phyloP scores from a whole-genome alignment of 2,329 filamentous ascomycete species.

The Escovopsis weberi region DNA sequence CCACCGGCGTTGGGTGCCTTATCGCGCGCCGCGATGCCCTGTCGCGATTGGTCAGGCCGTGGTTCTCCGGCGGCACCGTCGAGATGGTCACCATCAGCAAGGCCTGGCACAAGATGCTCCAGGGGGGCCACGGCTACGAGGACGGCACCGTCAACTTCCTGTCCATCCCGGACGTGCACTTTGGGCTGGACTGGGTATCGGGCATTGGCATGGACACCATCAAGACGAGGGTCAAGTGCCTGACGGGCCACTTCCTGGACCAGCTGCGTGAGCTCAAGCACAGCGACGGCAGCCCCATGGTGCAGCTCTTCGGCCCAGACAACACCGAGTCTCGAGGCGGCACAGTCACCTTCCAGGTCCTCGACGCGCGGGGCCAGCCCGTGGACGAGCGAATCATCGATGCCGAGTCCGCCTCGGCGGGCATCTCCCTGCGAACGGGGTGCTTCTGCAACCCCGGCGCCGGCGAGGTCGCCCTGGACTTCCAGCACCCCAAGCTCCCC shows the following conservation, averaged over 20 bases:
- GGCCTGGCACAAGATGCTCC: slow-evolving; percentile 17
- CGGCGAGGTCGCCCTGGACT: slow-evolving; percentile 19
- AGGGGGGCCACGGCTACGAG: slow-evolving; percentile 20
- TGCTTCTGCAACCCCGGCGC: slow-evolving; percentile 30
- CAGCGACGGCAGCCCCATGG: slow-evolving; percentile 18
- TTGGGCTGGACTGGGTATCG: slow-evolving; percentile 22
- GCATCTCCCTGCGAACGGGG: slow-evolving; percentile 25
- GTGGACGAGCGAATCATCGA: slow-evolving; percentile 24
- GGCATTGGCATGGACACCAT: slow-evolving; percentile 15
- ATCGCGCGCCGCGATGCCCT: slow-evolving; percentile 20
- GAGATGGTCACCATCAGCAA: slow-evolving; percentile 16
- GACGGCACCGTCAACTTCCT: slow-evolving; percentile 27
- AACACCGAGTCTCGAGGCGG: slow-evolving; percentile 17
- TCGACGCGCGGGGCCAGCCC: slow-evolving; percentile 17
- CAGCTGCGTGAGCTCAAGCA: slow-evolving; percentile 17
- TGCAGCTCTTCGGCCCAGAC: slow-evolving; percentile 20
- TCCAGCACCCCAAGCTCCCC: slow-evolving; percentile 7
- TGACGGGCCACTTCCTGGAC: slow-evolving; percentile 23
- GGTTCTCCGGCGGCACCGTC: slow-evolving; percentile 27
- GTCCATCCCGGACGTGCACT: slow-evolving; percentile 22
- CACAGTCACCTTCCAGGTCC: slow-evolving; percentile 25
- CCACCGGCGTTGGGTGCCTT: slow-evolving; percentile 26
- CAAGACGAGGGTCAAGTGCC: slow-evolving; percentile 18
- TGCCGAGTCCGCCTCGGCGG: slow-evolving; percentile 15
- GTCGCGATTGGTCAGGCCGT: slow-evolving; percentile 18